These are phyloP conservation scores for Lenwebbia sp. DNA, from an alignment of 345 rosid species.

Conservation along the genomic window DNA sequence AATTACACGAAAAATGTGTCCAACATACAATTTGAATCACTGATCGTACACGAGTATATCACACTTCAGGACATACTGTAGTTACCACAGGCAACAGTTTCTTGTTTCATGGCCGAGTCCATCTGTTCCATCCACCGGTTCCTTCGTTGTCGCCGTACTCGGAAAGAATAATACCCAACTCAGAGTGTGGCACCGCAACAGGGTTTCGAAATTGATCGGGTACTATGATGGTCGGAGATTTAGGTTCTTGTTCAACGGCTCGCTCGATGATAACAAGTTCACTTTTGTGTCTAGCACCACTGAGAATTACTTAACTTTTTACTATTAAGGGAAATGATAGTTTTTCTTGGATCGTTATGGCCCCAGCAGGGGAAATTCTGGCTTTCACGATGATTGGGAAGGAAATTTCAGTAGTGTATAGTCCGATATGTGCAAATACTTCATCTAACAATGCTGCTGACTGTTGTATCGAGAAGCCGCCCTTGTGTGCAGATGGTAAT, in stretches of 20 bases:
- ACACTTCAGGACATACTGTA: too few species aligned
- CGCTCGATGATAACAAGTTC: neutral
- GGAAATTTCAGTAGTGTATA: neutral
- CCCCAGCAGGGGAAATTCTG: neutral
- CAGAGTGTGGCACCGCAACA: neutral
- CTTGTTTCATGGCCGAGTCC: neutral
- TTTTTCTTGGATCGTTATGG: neutral
- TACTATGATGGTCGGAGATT: neutral
- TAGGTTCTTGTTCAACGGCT: neutral
- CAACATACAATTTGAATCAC: too few species aligned
- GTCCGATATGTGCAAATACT: neutral
- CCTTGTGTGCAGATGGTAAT: neutral
- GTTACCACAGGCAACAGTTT: neutral
- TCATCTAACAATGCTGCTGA: neutral
- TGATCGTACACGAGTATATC: too few species aligned
- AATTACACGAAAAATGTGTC: too few species aligned
- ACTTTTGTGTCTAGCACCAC: neutral
- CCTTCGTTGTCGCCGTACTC: neutral
- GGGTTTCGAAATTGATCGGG: neutral
- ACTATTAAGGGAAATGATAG: neutral
- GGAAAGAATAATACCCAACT: neutral
- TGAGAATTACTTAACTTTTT: neutral
- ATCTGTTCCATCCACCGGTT: neutral
- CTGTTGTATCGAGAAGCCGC: neutral
- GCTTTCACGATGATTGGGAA: neutral